Base-by-base conservation (phyloP, 495 filamentous ascomycete species). In the Penicillium daleae region DNA sequence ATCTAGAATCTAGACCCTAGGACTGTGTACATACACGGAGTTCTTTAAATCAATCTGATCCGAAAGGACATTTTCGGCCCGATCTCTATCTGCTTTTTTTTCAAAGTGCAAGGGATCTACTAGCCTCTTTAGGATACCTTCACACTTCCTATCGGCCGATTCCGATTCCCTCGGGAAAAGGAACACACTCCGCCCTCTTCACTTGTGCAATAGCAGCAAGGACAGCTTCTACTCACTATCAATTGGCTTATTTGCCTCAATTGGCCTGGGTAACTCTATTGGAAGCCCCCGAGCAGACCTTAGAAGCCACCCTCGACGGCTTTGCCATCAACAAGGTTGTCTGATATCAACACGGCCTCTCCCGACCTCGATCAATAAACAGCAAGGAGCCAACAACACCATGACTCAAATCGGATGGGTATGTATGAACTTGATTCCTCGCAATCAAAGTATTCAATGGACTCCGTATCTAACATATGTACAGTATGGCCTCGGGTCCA, bases 401-500 rank as follows among this genome's bases (percentile, higher is more conserved):
- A 78, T 79, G 77, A 59, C 71, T 64, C 76, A 75, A 64, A 75
- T 80, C 54, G 77, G 77, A 66, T 80, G 77, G 77, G 77, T 75
- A 64, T 63, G 66, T 60, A 17, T 13, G 19, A 31, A 12, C 44
- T 32, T 13, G 6, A 56, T 22, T 6, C 19, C 24, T 5, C 0
- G 5, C 3, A 8, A 9, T 7, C n/a, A 4, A 37, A 10, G 15
- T 9, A 10, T 29, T 39, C 1, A 4, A n/a, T 5, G 12, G 7
- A 49, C 2, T 1, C 12, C 4, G 31, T n/a, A 54, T 35, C 56
- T 70, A 63, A 70, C 40, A 8, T 15, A 40, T 6, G 6, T 31
- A 56, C 48, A 81, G 78, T 81, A 78, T 66, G 78, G 78, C 62
- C 77, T 81, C 37, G 78, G 78, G 21, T 80, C 78, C 56, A 81